These are phyloP conservation scores for Geranium brycei DNA, from an alignment of 345 rosid species.

Conservation along the genomic window DNA sequence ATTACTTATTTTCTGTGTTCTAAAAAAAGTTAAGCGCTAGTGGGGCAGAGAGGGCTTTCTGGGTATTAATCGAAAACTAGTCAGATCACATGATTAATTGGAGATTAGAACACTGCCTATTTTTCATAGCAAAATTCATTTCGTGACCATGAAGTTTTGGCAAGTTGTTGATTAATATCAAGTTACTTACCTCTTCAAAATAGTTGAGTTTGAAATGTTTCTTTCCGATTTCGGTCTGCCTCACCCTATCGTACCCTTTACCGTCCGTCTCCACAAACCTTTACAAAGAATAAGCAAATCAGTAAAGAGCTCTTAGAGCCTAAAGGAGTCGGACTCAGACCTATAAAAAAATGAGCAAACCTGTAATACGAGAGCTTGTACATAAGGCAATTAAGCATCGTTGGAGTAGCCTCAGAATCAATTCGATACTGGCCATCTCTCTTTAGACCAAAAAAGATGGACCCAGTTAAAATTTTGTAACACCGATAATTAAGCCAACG, in stretches of 20 bases:
- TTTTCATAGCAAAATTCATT: too few species aligned
- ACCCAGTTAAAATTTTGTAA: background rate
- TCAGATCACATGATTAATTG: too few species aligned
- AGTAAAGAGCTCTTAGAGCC: background rate
- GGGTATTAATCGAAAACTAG: too few species aligned
- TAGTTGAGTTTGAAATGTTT: conserved; percentile 82
- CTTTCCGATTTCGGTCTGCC: conserved; percentile 91
- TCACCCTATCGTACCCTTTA: conserved; percentile 82
- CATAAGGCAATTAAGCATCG: conserved; percentile 92
- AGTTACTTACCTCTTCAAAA: conserved; percentile 60
- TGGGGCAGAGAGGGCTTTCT: too few species aligned
- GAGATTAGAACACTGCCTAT: too few species aligned
- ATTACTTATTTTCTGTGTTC: too few species aligned
- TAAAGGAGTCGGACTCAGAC: background rate
- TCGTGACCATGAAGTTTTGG: too few species aligned
- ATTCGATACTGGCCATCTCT: conserved; percentile 96
- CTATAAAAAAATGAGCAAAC: conserved; percentile 17
- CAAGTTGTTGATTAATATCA: background rate
- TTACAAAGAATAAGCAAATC: conserved; percentile 9
- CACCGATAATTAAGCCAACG: background rate
- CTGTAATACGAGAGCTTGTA: conserved; percentile 95
- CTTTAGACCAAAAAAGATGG: conserved; percentile 21
- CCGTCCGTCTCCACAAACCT: conserved; percentile 99
- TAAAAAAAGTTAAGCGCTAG: too few species aligned
- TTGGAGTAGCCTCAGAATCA: conserved; percentile 86